These are phyloP conservation scores for Boletellus ananas DNA, from an alignment of 768 basidiomycete genomes.

Conservation along the genomic window DNA sequence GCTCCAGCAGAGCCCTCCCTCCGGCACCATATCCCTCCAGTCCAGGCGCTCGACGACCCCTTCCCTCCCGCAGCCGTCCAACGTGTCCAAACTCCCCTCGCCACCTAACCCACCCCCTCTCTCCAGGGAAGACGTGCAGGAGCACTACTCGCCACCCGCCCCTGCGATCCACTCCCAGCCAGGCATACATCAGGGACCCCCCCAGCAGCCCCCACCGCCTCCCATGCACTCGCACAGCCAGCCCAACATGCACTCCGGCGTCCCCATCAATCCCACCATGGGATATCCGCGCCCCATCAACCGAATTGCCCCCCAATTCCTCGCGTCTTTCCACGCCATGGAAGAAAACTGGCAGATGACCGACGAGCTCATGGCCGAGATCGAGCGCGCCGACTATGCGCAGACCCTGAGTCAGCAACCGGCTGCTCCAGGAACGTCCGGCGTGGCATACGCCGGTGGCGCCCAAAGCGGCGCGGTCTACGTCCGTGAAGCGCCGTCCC, in stretches of 20 bases:
- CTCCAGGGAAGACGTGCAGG: constrained; percentile 30
- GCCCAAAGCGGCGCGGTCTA: constrained; percentile 38
- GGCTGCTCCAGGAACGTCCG: constrained; percentile 35
- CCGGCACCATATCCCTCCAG: constrained; percentile 32
- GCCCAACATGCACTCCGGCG: constrained; percentile 26
- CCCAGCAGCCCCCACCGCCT: constrained; percentile 33
- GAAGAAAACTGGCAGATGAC: constrained; percentile 67
- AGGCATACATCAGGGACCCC: constrained; percentile 27
- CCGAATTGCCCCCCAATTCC: constrained; percentile 53
- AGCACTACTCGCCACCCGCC: constrained; percentile 45
- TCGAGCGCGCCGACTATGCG: constrained; percentile 66
- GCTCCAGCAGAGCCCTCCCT: constrained; percentile 34
- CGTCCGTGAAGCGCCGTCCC: constrained; percentile 36
- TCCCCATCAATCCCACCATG: constrained; percentile 32
- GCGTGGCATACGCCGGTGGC: constrained; percentile 47
- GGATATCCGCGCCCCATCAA: constrained; percentile 66
- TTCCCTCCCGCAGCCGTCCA: constrained; percentile 31
- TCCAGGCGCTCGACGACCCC: constrained; percentile 33
- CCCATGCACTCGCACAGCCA: constrained; percentile 29
- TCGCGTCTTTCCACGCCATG: constrained; percentile 49
- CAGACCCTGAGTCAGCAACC: constrained; percentile 49
- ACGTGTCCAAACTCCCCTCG: constrained; percentile 32
- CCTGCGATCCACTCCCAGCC: constrained; percentile 32
- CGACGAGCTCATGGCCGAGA: constrained; percentile 64
- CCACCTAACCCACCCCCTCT: constrained; percentile 15